Conservation (phyloP, 2,329 filamentous ascomycete species). For the Hypoxylon sp. region DNA sequence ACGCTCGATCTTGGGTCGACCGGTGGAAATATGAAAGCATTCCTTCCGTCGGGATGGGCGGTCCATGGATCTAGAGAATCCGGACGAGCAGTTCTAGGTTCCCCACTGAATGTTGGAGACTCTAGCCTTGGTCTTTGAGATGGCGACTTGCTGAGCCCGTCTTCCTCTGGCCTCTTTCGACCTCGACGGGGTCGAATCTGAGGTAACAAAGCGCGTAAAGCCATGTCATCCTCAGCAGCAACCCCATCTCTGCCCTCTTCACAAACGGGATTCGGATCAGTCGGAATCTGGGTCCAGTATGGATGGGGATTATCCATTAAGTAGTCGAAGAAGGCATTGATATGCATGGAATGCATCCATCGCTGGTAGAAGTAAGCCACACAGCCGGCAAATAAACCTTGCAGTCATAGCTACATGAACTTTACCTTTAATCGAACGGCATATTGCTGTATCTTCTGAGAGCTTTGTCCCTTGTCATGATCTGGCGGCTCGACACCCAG, state of each 20-base stretch:
- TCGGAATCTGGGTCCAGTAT: constrained; percentile 84
- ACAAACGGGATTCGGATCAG: constrained; percentile 71
- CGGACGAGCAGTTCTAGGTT: constrained; percentile 60
- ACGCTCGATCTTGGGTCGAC: constrained; percentile 56
- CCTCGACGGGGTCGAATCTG: constrained; percentile 76
- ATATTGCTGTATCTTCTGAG: constrained; percentile 95
- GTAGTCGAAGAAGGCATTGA: constrained; percentile 95
- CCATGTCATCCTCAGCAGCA: constrained; percentile 87
- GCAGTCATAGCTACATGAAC: constrained; percentile 1
- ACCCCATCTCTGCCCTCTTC: constrained; percentile 83
- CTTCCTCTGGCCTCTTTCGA: constrained; percentile 73
- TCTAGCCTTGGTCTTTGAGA: constrained; percentile 74
- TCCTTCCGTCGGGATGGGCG: constrained; percentile 59
- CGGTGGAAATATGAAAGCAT: constrained; percentile 55
- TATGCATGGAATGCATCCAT: constrained; percentile 97
- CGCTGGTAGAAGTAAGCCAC: constrained; percentile 65
- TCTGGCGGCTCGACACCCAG: constrained; percentile 91
- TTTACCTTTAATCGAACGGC: constrained; percentile 88
- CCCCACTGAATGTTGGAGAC: constrained; percentile 54
- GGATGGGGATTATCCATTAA: constrained; percentile 80
- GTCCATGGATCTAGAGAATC: constrained; percentile 67
- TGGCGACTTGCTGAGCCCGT: constrained; percentile 63
- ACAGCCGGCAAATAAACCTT: constrained; percentile 11
- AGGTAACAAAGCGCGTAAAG: constrained; percentile 84
- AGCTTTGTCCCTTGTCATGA: constrained; percentile 84